Evolutionary conservation across 225 moss, liverwort and hornwort genomes (phyloP).

Genomic region (Bryum argenteum): DNA sequence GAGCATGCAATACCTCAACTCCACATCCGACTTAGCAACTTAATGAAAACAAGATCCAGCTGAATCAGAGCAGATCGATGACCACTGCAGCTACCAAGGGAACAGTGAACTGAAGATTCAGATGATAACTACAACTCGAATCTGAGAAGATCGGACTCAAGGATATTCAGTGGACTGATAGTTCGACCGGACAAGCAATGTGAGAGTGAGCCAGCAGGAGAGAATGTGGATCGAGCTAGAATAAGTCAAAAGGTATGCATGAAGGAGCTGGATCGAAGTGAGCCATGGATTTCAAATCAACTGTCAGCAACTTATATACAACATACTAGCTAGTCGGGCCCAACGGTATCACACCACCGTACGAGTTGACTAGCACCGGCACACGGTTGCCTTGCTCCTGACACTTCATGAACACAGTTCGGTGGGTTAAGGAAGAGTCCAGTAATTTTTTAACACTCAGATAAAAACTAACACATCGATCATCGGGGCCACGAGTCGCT

Average conservation of each 20-base stretch:
- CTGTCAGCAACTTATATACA: slow-evolving; percentile 12
- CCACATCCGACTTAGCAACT: too few relatives aligned
- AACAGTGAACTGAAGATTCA: background rate
- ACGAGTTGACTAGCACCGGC: background rate
- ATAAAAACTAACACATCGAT: background rate
- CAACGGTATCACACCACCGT: background rate
- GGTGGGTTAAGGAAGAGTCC: slow-evolving; percentile 12
- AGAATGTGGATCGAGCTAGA: background rate
- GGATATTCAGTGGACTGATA: background rate
- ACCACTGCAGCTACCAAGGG: background rate
- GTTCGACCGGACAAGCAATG: background rate
- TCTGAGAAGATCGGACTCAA: background rate
- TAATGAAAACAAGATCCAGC: too few relatives aligned
- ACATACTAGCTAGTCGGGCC: background rate
- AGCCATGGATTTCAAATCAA: background rate
- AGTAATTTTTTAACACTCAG: too few relatives aligned
- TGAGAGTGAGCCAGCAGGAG: background rate
- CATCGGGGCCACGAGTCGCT: slow-evolving; percentile 23
- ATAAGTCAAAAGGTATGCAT: background rate
- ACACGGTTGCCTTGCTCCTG: slow-evolving; percentile 17
- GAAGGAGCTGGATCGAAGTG: background rate
- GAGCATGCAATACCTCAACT: too few relatives aligned
- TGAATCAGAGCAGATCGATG: background rate
- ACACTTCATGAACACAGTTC: slow-evolving; percentile 1
- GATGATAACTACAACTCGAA: background rate